Evolutionary conservation across 78 protist genomes (phyloP).

Genomic region (Dictyostelium brefeldianum): DNA sequence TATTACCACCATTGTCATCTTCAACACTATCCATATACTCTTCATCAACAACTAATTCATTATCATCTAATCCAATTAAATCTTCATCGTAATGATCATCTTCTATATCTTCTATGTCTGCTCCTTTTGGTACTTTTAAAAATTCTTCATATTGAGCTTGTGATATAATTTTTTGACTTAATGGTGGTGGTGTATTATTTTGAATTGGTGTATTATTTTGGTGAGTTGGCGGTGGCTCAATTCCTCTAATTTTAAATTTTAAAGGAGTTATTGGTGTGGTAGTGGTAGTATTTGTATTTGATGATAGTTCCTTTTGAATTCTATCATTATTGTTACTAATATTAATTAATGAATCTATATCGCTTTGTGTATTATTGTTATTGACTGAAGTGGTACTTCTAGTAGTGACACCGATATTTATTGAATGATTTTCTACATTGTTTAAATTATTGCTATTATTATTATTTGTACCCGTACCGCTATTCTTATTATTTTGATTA

Average conservation of each 20-base stretch:
- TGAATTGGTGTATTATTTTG: too few relatives aligned
- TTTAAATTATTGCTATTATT: neutral
- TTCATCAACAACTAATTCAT: neutral
- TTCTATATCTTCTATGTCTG: neutral
- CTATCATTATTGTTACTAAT: too few relatives aligned
- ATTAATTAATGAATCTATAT: too few relatives aligned
- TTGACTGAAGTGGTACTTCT: neutral
- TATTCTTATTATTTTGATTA: neutral
- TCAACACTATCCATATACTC: neutral
- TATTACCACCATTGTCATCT: neutral
- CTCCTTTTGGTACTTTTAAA: neutral
- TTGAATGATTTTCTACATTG: neutral
- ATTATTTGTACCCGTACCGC: neutral
- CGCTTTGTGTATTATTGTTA: neutral
- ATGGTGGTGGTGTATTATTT: too few relatives aligned
- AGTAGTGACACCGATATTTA: too few relatives aligned
- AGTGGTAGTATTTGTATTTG: too few relatives aligned
- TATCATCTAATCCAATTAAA: neutral
- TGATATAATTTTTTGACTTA: too few relatives aligned
- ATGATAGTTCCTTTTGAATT: too few relatives aligned
- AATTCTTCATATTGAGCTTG: neutral
- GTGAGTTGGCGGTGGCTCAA: too few relatives aligned
- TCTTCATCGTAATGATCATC: constrained; percentile 7
- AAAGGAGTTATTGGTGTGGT: too few relatives aligned
- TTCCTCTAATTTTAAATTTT: too few relatives aligned